Base-by-base conservation (phyloP, 2,329 filamentous ascomycete genomes). In the Apiospora pterosperma region DNA sequence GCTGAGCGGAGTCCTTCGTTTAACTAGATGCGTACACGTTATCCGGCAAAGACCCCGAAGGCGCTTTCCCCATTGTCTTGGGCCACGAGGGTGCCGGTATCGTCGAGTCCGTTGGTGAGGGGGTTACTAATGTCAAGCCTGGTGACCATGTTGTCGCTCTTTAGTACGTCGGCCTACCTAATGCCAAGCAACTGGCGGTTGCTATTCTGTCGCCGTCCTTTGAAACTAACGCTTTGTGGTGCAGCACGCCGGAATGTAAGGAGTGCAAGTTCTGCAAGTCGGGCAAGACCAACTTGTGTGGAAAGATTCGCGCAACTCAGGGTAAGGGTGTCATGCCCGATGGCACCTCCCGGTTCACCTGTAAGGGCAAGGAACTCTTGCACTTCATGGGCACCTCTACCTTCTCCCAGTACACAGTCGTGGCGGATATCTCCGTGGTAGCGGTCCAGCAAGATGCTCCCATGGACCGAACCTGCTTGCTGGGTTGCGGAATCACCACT, bases 251-350 rank as follows among this genome's bases (percentile, higher is more conserved):
- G 70, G 95, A 98, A 84, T 98, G 96, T 84, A 85, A 88, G 72
- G 95, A 98, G 80, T 99, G 96, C 89, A 98, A 98, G 85, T 98
- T 98, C 87, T 99, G 96, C 90, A 96, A 93, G 81, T 98, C 95
- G 48, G 96, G 95, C 82, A 99, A 99, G 90, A 98, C 95, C 75
- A 97, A 98, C 82, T 91, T 98, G 65, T 98, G 95, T 83, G 96
- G 96, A 79, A 98, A 98, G 88, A 99, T 99, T 80, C 91, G 96
- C 74, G 92, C 93, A 58, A 98, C 96, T 55, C 96, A 99, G 83
- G 96, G 96, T 74, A 91, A 90, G 80, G 96, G 96, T 76, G 88
- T 97, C 72, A 97, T 99, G 94, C 96, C 96, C 65, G 96, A 99
- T 79, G 95, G 95, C 74, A 98, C 95, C 70, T 91, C 91, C 65